phyloP scores from a whole-genome alignment of 2,329 filamentous ascomycete species.

The Fusarium sp. region DNA sequence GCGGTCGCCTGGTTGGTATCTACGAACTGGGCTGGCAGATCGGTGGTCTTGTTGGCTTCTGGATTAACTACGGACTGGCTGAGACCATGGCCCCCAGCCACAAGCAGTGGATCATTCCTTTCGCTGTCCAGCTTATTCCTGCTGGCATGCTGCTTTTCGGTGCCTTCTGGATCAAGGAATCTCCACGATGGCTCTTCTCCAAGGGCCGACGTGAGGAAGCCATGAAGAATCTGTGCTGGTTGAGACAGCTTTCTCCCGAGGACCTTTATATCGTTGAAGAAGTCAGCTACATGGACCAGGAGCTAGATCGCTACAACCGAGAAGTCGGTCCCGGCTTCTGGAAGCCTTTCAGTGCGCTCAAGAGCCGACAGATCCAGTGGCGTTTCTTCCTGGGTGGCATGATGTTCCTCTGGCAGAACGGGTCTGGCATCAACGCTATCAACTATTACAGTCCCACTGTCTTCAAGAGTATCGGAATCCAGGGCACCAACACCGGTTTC shows the following conservation, averaged over 20 bases:
- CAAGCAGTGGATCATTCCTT: conserved; percentile 68
- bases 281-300: conserved; percentile 75
- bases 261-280: conserved; percentile 79
- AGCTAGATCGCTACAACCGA: conserved; percentile 71
- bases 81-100: conserved; percentile 56
- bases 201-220: conserved; percentile 70
- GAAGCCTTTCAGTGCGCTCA: conserved; percentile 73
- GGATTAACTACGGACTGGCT: conserved; percentile 73
- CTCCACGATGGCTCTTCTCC: conserved; percentile 75
- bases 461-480: conserved; percentile 60
- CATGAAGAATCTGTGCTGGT: conserved; percentile 70
- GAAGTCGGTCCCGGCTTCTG: conserved; percentile 80
- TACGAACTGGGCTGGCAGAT: conserved; percentile 75
- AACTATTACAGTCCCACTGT: conserved; percentile 73
- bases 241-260: conserved; percentile 66
- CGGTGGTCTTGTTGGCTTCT: conserved; percentile 72
- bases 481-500: conserved; percentile 58
- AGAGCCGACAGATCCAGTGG: conserved; percentile 70
- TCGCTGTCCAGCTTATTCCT: conserved; percentile 75
- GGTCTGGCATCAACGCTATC: conserved; percentile 79
- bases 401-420: conserved; percentile 84
- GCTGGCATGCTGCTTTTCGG: conserved; percentile 71
- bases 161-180: conserved; percentile 70
- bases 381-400: conserved; percentile 80
- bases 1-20: conserved; percentile 72